Evolutionary conservation across 2,329 filamentous ascomycete species (phyloP).

Genomic region (Colletotrichum nymphaeae): DNA sequence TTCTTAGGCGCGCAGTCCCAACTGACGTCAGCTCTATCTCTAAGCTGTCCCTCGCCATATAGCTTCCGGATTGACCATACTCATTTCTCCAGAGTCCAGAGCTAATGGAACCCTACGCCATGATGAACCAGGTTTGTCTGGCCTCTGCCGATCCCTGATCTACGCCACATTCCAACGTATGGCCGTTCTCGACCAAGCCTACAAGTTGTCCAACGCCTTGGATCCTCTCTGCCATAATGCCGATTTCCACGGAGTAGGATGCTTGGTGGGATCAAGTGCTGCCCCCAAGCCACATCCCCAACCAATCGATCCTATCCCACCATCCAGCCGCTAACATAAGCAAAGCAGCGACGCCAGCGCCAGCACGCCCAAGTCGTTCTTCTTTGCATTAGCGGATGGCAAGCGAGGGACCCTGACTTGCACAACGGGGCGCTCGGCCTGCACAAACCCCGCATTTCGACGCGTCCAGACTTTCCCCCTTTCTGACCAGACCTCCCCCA

Average conservation of each 20-base stretch:
- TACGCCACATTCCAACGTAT: background rate
- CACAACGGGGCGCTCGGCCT: background rate
- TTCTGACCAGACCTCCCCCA: background rate
- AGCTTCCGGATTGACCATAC: background rate
- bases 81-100: background rate
- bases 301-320: background rate
- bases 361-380: background rate
- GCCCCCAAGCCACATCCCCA: background rate
- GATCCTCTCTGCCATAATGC: background rate
- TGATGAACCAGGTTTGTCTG: background rate
- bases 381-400: conserved; percentile 4
- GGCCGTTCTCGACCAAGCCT: background rate
- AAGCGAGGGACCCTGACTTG: conserved; percentile 26
- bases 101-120: background rate
- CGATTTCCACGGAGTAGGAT: background rate
- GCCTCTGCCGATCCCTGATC: background rate
- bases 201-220: too few species aligned
- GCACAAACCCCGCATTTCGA: conserved; percentile 31
- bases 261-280: conserved; percentile 4
- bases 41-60: background rate
- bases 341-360: background rate
- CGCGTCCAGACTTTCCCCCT: conserved; percentile 23
- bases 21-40: too few species aligned
- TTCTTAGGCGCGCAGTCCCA: too few species aligned
- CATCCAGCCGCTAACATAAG: background rate